Evolutionary conservation across 441 rosid species (phyloP), one percentile per base, ranked within the genome.

Genomic region (Croton laevigatus): DNA sequence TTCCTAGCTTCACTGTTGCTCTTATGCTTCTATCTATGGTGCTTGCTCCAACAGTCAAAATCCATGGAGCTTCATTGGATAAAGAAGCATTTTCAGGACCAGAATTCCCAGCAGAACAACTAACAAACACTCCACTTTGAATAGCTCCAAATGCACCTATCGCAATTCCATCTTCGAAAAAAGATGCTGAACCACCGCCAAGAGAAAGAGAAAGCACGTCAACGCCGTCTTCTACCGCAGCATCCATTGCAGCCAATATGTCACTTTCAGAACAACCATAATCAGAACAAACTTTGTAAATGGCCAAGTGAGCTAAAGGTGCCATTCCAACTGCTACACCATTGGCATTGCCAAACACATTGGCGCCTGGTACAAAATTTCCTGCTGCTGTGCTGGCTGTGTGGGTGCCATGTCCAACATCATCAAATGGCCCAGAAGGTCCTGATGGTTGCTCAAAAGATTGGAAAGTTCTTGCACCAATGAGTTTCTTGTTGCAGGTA

Each of bases 291-390:
- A 86, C 92, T 70, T 84, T 87, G 77, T 91, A 94, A 12, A 90
- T 76, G 6, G 92, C 96, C 32, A 91, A 40, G 79, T 88, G 93
- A 57, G 95, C 96, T 66, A 62, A 72, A n/a, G 96, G 97, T 10
- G 97, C 91, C 49, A 90, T 86, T 0, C 97, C 98, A 5, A 67
- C 84, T 2, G 98, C 96, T 14, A 92, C 88, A n/a, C 97, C 97
- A 58, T 81, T 86, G 20, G 93, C 93, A 9, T 79, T 62, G 8
- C 96, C 94, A 17, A 83, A 80, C 32, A 77, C 90, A 71, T 71
- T 81, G n/a, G 94, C 97, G 12, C 71, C 77, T 6, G 74, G 32
- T 20, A 94, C 91, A 38, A 77, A 88, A 64, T 71, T 80, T 6
- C 97, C 97, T 0, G 80, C 97, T 0, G 96, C 94, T 0, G 97